Percentiles rank a stretch among this genome's conserved stretches.
These are phyloP conservation scores for Irpex sp. DNA, from an alignment of 1,284 basidiomycete species.

Conservation along the genomic window DNA sequence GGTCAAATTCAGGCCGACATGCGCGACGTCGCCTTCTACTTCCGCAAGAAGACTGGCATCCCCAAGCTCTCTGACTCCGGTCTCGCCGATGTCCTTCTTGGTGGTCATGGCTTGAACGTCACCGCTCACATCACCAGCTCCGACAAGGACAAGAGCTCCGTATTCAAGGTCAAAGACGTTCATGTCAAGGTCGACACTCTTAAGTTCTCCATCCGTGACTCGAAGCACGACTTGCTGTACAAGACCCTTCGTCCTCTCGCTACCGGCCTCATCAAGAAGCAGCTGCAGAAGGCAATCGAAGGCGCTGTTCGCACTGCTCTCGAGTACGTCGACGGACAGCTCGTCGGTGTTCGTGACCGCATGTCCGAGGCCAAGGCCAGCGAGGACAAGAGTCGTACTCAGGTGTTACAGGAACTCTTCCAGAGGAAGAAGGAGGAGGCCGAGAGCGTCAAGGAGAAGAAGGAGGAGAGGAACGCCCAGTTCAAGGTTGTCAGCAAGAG, in stretches of 20 bases:
- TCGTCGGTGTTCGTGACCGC: slow-evolving; percentile 74
- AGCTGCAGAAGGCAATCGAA: slow-evolving; percentile 82
- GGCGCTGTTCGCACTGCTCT: slow-evolving; percentile 78
- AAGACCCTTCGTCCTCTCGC: slow-evolving; percentile 78
- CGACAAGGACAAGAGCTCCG: slow-evolving; percentile 60
- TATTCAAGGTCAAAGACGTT: slow-evolving; percentile 80
- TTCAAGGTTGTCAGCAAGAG: slow-evolving; percentile 74
- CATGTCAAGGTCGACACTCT: slow-evolving; percentile 81
- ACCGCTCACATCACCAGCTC: slow-evolving; percentile 64
- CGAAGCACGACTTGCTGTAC: slow-evolving; percentile 90
- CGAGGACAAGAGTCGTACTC: slow-evolving; percentile 46
- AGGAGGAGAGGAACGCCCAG: slow-evolving; percentile 50
- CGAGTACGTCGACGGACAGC: slow-evolving; percentile 84
- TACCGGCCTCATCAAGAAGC: slow-evolving; percentile 83
- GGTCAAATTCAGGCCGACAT: slow-evolving; percentile 94
- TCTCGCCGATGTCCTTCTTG: slow-evolving; percentile 86
- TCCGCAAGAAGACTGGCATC: slow-evolving; percentile 74
- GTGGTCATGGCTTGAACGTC: slow-evolving; percentile 72
- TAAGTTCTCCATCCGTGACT: slow-evolving; percentile 89
- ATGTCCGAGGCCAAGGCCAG: slow-evolving; percentile 66
- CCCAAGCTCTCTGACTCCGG: slow-evolving; percentile 87
- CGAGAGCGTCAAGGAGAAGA: slow-evolving; percentile 32
- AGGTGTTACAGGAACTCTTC: slow-evolving; percentile 72
- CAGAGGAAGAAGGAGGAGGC: slow-evolving; percentile 55
- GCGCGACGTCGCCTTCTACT: slow-evolving; percentile 89